Base-by-base conservation (phyloP, 345 rosid genomes). In the Arabis alpina region DNA sequence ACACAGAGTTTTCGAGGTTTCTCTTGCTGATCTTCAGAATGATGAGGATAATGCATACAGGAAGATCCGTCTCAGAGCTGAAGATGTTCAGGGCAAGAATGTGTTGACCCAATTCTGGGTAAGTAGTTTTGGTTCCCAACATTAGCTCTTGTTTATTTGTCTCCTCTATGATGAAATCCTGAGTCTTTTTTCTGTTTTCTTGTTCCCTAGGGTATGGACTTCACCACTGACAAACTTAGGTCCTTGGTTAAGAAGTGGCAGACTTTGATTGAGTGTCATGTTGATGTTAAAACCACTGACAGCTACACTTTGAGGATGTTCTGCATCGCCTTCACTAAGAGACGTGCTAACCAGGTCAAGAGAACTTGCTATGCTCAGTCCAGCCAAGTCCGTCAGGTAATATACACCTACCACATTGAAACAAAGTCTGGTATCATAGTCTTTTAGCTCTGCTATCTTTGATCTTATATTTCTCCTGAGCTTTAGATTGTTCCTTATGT, bases 21-120 rank as follows among this genome's bases (percentile, higher is more conserved):
- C 99, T 3, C 81, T 91, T 15, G 96, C 95, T 54, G 99, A 94
- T 73, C 97, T 94, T 71, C 93, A 91, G 63, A 66, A 59, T 48
- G 96, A 91, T 50, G 98, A 94, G 70, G 99, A 94, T 34, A 80
- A 88, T 6, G 79, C 98, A 2, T 94, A 81, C 86, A 85, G 97
- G 68, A 91, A 94, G 86, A 94, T 91, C 54, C 83, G 93, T 44
- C 82, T 94, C 76, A 89, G 99, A 82, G 96, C 89, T 65, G 98
- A 94, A 66, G 99, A 94, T 79, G 97, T 92, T 44, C 98, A 95
- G 50, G 94, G 97, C 4, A 87, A 79, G 75, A 92, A 89, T 74
- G 98, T 92, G 32, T 61, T 95, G 75, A 84, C 89, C 34, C 93
- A 92, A 70, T 95, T 95, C 85, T 95, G 99, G 99, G 99, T 94